These are phyloP conservation scores for Eleusine coracana DNA, from an alignment of 176 grass and related monocot genomes.

Conservation along the genomic window DNA sequence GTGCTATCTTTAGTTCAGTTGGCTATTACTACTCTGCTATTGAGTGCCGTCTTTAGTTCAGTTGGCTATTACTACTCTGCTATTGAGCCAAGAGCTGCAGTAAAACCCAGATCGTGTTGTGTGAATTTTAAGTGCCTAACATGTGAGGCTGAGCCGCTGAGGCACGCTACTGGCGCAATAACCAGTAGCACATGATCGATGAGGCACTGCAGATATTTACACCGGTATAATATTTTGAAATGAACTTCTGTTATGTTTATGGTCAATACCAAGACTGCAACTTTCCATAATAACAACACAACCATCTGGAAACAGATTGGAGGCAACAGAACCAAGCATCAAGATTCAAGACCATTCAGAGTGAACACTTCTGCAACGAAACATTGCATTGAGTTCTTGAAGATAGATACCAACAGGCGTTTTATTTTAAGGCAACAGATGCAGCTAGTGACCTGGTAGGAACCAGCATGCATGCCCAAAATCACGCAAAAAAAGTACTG, in stretches of 20 bases:
- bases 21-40: background rate
- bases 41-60: background rate
- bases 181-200: background rate
- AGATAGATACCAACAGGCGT: background rate
- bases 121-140: background rate
- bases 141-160: no score
- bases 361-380: background rate
- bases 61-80: background rate
- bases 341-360: no score
- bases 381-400: background rate
- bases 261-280: background rate
- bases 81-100: background rate
- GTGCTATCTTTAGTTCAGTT: background rate
- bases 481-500: background rate
- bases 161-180: background rate
- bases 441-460: slow-evolving; percentile 13
- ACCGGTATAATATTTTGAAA: background rate
- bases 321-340: background rate
- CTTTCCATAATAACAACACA: no score
- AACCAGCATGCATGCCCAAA: slow-evolving; percentile 28
- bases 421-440: slow-evolving; percentile 43
- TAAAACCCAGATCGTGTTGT: background rate
- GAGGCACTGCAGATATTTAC: background rate
- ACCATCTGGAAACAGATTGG: background rate
- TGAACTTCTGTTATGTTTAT: background rate